A percentile compares a stretch with the other conserved stretches of the same genome.
These are phyloP conservation scores for Ensete glaucum DNA, from an alignment of 176 grass and related monocot genomes.

Conservation along the genomic window DNA sequence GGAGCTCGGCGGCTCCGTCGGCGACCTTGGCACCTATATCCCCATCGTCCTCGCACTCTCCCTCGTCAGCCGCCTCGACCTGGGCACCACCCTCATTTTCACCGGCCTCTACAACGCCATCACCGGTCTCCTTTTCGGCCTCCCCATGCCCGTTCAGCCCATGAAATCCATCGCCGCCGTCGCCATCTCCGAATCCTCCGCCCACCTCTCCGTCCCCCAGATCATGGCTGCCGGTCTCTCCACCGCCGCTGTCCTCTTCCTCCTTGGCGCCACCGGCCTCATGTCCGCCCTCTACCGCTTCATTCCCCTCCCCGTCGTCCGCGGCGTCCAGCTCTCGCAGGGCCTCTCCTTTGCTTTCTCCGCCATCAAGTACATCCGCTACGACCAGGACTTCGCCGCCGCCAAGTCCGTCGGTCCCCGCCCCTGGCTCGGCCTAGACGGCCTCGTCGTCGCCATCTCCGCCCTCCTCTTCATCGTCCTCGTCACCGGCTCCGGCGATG, in stretches of 20 bases:
- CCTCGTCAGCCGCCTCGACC: slow-evolving; percentile 17
- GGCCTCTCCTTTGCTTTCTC: slow-evolving; percentile 73
- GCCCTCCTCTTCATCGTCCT: slow-evolving; percentile 72
- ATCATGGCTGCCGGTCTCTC: slow-evolving; percentile 71
- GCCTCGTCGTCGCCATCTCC: slow-evolving; percentile 52
- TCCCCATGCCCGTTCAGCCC: slow-evolving; percentile 93
- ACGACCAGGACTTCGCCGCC: slow-evolving; percentile 57
- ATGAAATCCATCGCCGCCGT: slow-evolving; percentile 96
- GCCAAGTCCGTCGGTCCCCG: slow-evolving; percentile 45
- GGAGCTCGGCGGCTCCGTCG: slow-evolving; percentile 34
- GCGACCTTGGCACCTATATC: slow-evolving; percentile 46
- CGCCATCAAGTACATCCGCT: slow-evolving; percentile 79
- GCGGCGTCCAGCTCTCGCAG: slow-evolving; percentile 79
- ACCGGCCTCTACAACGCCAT: slow-evolving; percentile 79
- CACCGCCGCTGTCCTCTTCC: slow-evolving; percentile 44
- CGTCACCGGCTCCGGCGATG: slow-evolving; percentile 52
- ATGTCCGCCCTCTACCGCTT: slow-evolving; percentile 63
- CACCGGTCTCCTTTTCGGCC: slow-evolving; percentile 69
- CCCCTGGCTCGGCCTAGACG: slow-evolving; percentile 58
- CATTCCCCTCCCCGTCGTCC: slow-evolving; percentile 71
- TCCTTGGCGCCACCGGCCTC: slow-evolving; percentile 71
- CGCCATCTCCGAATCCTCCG: slow-evolving; percentile 44
- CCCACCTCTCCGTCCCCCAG: slow-evolving; percentile 60
- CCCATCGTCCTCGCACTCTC: slow-evolving; percentile 43
- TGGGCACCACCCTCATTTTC: slow-evolving; percentile 72